Base-by-base conservation (phyloP, 495 filamentous ascomycete genomes). In the Tuber indicum region DNA sequence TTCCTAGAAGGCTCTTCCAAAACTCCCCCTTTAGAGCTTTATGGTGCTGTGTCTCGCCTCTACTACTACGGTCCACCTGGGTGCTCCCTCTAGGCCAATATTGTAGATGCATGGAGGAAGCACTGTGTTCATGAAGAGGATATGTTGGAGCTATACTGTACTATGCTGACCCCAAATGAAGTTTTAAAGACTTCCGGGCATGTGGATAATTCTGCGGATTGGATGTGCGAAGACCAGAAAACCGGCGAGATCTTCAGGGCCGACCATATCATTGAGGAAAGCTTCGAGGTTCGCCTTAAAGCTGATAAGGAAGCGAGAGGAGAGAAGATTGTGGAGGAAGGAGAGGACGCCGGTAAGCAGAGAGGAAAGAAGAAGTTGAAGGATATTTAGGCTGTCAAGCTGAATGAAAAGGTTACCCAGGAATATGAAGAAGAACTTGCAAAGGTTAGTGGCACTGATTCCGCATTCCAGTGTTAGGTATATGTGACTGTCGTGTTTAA, bases 141-240 rank as follows among this genome's bases (percentile, higher is more conserved):
- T 85, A 95, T 96, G 92, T 87, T 96, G 70, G 93, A 96, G 86
- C 89, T 96, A 58, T 93, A 96, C 84, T 94, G 92, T 84, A 93
- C 90, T 19, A 92, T 92, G 84, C 84, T 96, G 79, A 96, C 93
- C 74, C 96, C 96, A 39, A 88, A 93, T 77, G 92, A 95, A 58
- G 93, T 98, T 17, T 88, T 99, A 70, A 97, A 98, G 89, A 98
- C 96, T 41, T 93, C 91, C 83, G 96, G 96, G 76, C 96, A 99
- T 85, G 96, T 98, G 73, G 96, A 98, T 79, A 96, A 96, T 85
- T 99, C 98, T 84, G 92, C 94, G 80, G 96, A 98, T 84, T 98
- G 93, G 93, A 97, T 98, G 94, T 97, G 94, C 90, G 97, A 98
- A 85, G 96, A 99, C 84, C 94, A 94, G 74, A 96, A 97, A 87